Percentiles rank a stretch among this genome's conserved stretches.
Conservation (phyloP, 257 asterid genomes). For the Solanum clarkiae region DNA sequence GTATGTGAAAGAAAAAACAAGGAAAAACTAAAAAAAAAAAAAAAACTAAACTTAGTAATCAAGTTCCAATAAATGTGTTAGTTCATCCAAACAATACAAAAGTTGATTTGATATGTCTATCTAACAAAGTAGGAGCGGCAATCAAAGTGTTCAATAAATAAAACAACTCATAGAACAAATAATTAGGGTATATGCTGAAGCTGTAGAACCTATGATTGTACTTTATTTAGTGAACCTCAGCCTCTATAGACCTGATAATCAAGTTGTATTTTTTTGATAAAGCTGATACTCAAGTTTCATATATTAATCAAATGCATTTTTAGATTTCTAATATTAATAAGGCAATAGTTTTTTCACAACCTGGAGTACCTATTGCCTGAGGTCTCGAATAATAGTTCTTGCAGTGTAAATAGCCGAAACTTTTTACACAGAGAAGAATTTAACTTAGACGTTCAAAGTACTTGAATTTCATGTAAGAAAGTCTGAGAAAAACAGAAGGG, state of each 20-base stretch:
- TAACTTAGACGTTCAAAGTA: not conserved
- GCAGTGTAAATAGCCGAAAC: not conserved
- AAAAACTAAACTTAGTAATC: too few species aligned
- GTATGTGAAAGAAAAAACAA: not conserved
- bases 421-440: not conserved
- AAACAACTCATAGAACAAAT: not conserved
- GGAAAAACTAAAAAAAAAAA: not conserved
- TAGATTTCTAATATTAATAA: not conserved
- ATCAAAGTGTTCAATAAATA: not conserved
- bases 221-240: not conserved
- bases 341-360: not conserved
- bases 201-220: not conserved
- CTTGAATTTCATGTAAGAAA: not conserved
- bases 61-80: not conserved
- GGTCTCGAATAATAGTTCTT: not conserved
- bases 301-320: not conserved
- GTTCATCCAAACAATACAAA: not conserved
- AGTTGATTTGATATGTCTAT: not conserved
- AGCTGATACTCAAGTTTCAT: not conserved
- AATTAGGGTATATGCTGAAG: not conserved
- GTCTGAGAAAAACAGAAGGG: not conserved
- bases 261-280: too few species aligned
- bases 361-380: not conserved
- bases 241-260: not conserved
- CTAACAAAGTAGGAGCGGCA: not conserved